phyloP scores from a whole-genome alignment of 257 asterid species.

The Anisodus acutangulus region DNA sequence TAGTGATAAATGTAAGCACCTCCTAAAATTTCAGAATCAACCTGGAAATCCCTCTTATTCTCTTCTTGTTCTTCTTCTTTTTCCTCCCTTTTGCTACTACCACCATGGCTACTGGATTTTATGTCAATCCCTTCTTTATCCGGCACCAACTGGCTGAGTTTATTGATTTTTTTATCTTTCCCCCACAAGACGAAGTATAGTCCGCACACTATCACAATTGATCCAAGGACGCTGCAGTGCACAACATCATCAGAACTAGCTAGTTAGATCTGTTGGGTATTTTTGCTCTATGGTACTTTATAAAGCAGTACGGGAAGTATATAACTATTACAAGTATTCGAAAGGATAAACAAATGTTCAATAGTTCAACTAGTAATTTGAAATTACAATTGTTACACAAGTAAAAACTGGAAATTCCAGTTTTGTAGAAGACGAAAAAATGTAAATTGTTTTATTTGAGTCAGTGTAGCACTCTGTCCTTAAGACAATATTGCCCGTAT shows the following conservation, averaged over 20 bases:
- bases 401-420: no score
- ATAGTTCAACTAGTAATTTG: no score
- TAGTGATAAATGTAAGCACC: constrained; percentile 22
- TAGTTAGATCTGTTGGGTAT: no score
- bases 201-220: constrained; percentile 54
- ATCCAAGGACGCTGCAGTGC: constrained; percentile 60
- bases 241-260: background rate
- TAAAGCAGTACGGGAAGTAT: no score
- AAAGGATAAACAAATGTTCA: no score
- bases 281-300: no score
- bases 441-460: no score
- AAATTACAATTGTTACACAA: no score
- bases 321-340: no score
- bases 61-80: constrained; percentile 19
- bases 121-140: background rate
- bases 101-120: constrained; percentile 14
- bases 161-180: constrained; percentile 57
- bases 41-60: constrained; percentile 3
- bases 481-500: no score
- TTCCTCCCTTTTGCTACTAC: constrained; percentile 23
- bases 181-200: constrained; percentile 73
- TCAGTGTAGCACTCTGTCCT: no score
- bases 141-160: constrained; percentile 41
- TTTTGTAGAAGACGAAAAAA: no score
- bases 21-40: constrained; percentile 30